These are phyloP conservation scores for Chlorella sp. DNA, from an alignment of 139 green algal species.

Conservation along the genomic window DNA sequence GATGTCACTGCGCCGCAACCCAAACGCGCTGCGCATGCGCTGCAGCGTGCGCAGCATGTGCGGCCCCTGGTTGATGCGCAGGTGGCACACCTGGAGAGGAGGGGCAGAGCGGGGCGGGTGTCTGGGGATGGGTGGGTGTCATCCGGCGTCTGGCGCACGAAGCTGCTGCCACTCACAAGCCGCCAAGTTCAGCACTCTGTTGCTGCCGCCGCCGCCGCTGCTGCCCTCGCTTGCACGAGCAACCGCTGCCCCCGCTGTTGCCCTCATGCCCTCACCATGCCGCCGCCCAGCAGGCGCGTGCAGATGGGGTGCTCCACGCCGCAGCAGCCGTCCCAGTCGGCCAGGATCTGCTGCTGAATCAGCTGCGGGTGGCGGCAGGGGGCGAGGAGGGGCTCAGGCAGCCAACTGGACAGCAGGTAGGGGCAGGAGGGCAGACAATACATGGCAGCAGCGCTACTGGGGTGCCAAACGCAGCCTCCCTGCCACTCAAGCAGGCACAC, in stretches of 20 bases:
- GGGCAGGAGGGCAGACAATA: neutral
- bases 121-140: neutral
- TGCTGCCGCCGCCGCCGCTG: no score
- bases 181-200: no score
- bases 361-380: neutral
- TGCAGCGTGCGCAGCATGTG: conserved; percentile 2
- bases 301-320: neutral
- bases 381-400: neutral
- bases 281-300: neutral
- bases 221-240: neutral
- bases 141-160: neutral
- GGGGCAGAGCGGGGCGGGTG: neutral
- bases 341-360: neutral
- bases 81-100: neutral
- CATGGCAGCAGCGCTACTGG: neutral
- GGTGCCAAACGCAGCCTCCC: no score
- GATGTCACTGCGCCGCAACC: neutral
- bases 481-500: no score
- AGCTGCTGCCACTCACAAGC: neutral
- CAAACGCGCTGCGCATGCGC: neutral
- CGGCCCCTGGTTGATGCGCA: neutral
- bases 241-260: neutral
- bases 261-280: neutral
- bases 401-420: neutral
- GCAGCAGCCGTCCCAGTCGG: neutral